Evolutionary conservation across 1,284 basidiomycete genomes (phyloP).

Genomic region (Trametes sp.): DNA sequence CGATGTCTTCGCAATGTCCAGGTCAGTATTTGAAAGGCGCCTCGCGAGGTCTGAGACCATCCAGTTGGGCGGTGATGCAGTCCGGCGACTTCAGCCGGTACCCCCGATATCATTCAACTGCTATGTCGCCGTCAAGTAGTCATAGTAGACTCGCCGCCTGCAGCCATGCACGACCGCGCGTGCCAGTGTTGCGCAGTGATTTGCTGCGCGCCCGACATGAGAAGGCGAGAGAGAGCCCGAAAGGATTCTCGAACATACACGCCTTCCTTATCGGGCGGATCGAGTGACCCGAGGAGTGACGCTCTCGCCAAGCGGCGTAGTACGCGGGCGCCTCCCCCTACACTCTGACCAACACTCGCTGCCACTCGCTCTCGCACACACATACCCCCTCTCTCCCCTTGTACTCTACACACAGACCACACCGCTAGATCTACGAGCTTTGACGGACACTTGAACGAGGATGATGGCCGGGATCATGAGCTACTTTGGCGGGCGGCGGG

Average conservation of each 20-base stretch:
- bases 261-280: conserved; percentile 44
- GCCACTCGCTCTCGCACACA: conserved; percentile 12
- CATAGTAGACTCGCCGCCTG: neutral
- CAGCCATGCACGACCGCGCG: no score
- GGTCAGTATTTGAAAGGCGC: no score
- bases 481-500: conserved; percentile 81
- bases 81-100: neutral
- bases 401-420: conserved; percentile 1
- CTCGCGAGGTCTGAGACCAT: no score
- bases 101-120: no score
- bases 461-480: conserved; percentile 92
- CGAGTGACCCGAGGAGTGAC: conserved; percentile 40
- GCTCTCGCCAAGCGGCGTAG: conserved; percentile 11
- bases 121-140: no score
- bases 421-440: neutral
- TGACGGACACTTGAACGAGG: conserved; percentile 6
- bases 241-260: conserved; percentile 26
- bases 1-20: no score
- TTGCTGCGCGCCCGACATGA: neutral
- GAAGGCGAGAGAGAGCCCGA: neutral
- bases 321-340: conserved; percentile 20
- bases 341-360: conserved; percentile 30
- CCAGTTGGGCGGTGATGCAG: neutral
- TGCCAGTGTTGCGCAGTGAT: neutral
- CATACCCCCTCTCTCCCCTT: conserved; percentile 5